phyloP scores from a whole-genome alignment of 2,329 filamentous ascomycete species.

The Bisporella sp. region DNA sequence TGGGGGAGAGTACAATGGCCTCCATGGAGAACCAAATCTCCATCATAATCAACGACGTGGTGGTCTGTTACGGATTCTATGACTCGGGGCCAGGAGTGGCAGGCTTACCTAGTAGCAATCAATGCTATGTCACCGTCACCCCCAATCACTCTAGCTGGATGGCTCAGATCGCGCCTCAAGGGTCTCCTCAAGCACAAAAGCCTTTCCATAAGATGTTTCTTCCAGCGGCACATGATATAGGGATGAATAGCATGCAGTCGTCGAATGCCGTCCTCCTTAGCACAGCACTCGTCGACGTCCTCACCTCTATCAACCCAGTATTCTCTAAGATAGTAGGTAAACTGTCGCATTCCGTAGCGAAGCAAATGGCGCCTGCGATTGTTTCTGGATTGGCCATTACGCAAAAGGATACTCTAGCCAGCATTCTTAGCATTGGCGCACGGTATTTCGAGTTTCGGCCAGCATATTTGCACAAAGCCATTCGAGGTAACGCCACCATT shows the following conservation, averaged over 20 bases:
- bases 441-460: slow-evolving; percentile 47
- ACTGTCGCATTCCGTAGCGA: slow-evolving; percentile 19
- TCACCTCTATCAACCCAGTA: slow-evolving; percentile 14
- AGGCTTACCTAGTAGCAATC: slow-evolving; percentile 35
- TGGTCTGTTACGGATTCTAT: slow-evolving; percentile 41
- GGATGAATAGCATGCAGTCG: slow-evolving; percentile 44
- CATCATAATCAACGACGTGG: slow-evolving; percentile 28
- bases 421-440: slow-evolving; percentile 39
- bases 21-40: slow-evolving; percentile 16
- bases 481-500: slow-evolving; percentile 30
- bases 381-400: slow-evolving; percentile 42
- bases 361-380: slow-evolving; percentile 31
- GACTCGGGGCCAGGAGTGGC: slow-evolving; percentile 37
- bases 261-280: slow-evolving; percentile 31
- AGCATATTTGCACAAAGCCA: slow-evolving; percentile 36
- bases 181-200: slow-evolving; percentile 31
- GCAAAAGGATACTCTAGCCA: slow-evolving; percentile 39
- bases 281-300: slow-evolving; percentile 23
- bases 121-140: slow-evolving; percentile 39
- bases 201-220: slow-evolving; percentile 38
- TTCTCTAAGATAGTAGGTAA: slow-evolving; percentile 19
- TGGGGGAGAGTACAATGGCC: slow-evolving; percentile 32
- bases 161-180: slow-evolving; percentile 32
- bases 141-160: slow-evolving; percentile 38
- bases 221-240: slow-evolving; percentile 40